These are phyloP conservation scores for Lathyrus tuberosus DNA, from an alignment of 306 rosid genomes.

Conservation along the genomic window DNA sequence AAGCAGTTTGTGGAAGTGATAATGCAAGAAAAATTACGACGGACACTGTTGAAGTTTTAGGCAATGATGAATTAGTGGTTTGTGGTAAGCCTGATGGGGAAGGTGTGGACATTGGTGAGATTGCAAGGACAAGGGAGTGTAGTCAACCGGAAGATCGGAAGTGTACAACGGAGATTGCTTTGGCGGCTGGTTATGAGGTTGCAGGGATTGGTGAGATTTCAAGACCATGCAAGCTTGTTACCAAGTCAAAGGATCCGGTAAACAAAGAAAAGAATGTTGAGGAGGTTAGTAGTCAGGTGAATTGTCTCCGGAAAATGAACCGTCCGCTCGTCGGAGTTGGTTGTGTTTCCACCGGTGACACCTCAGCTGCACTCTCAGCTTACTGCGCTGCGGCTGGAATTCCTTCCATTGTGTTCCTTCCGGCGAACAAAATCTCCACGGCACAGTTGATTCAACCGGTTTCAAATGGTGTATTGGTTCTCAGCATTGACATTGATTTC, in stretches of 20 bases:
- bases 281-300: slow-evolving; percentile 34
- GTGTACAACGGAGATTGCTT: no score
- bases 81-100: slow-evolving; percentile 25
- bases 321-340: slow-evolving; percentile 78
- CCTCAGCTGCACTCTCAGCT: slow-evolving; percentile 80
- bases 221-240: slow-evolving; percentile 20
- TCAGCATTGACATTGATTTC: slow-evolving; percentile 78
- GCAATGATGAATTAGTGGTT: slow-evolving; percentile 27
- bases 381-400: slow-evolving; percentile 81
- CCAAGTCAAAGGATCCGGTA: slow-evolving; percentile 45
- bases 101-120: slow-evolving; percentile 30
- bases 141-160: slow-evolving; percentile 44
- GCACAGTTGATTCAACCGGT: slow-evolving; percentile 85
- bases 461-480: slow-evolving; percentile 70
- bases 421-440: slow-evolving; percentile 75
- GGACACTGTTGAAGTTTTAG: slow-evolving; percentile 9
- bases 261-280: slow-evolving; percentile 18
- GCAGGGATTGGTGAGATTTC: background rate
- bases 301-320: slow-evolving; percentile 59
- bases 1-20: slow-evolving; percentile 14
- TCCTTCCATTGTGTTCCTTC: slow-evolving; percentile 84
- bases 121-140: slow-evolving; percentile 33
- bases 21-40: slow-evolving; percentile 9
- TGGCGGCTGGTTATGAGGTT: slow-evolving; percentile 29
- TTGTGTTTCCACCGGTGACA: slow-evolving; percentile 82